Base-by-base conservation (phyloP, 768 basidiomycete species). In the Lentinula guzmanii region DNA sequence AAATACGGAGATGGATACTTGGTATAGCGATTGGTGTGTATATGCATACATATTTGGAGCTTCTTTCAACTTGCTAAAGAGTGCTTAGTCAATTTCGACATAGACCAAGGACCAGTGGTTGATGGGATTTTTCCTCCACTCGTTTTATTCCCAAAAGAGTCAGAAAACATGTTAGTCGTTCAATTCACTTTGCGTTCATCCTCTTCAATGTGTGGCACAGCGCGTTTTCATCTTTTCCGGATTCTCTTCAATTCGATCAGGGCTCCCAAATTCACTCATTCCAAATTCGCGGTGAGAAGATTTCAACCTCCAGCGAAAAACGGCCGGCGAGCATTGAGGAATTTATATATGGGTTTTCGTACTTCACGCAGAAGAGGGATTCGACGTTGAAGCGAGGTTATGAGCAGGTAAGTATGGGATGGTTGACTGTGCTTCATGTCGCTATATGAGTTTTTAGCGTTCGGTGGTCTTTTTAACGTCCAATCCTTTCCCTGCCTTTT, bases 211-310 rank as follows among this genome's bases (percentile, higher is more conserved):
- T 39, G 24, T 41, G 33, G 3, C 0, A 15, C 64, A 97, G 95
- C 60, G 91, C 94, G 2, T 98, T 98, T 71, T 91, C 90, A 6
- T 86, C 93, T 1, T 94, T 98, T 68, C 95, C 95, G 0, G 95
- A 98, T 69, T 93, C 93, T 0, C 74, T 86, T 1, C 86, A 91
- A 60, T 93, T 93, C 61, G 86, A 91, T 51, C 87, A 95, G 69
- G 93, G 93, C 5, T 85, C 86, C 0, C 86, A 91, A 68, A 79
- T 82, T 1, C 93, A 96, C 71, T 93, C 91, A 0, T 96, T 96
- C 76, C 86, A 94, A 54, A 83, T 96, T 58, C 85, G 91, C 54
- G 80, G 81, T 67, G 77, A 80, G 56, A 65, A 72, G 5, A 60
- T 63, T 41, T 64, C 73, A 0, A 62, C 70, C 41, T 53, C 51